Evolutionary conservation across 768 basidiomycete species (phyloP), one percentile per base, ranked within the genome.

Genomic region (Hemileccinum rubropunctum): DNA sequence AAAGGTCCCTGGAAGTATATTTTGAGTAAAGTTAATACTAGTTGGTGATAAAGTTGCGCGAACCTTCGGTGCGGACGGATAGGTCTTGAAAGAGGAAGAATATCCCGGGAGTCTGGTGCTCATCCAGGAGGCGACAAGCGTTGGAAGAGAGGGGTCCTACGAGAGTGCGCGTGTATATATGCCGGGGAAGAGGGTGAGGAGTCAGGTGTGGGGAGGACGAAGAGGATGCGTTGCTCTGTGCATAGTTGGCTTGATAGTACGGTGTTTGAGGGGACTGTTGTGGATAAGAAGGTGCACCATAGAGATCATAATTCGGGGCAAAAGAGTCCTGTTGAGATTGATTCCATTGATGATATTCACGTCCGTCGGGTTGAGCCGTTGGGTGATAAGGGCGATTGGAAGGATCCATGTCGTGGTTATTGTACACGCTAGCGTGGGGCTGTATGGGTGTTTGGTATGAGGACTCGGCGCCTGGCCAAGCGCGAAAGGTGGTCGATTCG

Each of bases 11-110:
- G 42, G 42, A 55, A 34, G 39, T 44, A 42, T 53, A 59, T 52
- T 61, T 56, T 44, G 51, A 57, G 47, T 36, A 51, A 26, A 39
- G 54, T 58, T 59, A 56, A 67, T 57, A 47, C 40, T 51, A 47
- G 12, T 54, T 54, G 23, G 36, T 63, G 61, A 58, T 65, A 54
- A 45, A 65, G 66, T 61, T 62, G 43, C 45, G 46, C 62, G 63
- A 68, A 86, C 90, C 91, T 80, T 98, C 95, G 17, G 91, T 95
- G 50, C 95, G 81, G 42, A 98, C 88, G 40, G 91, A 93, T 45
- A 98, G 71, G 71, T 97, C 95, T 66, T 93, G 92, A 72, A 95
- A 92, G 53, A 97, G 83, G 73, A 97, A 98, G 70, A 92, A 98
- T 54, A 97, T 86, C 7, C 94, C 95, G 44, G 81, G 78, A 54